phyloP scores from a whole-genome alignment of 2,329 filamentous ascomycete genomes.

The Colletotrichum ledebouriae region DNA sequence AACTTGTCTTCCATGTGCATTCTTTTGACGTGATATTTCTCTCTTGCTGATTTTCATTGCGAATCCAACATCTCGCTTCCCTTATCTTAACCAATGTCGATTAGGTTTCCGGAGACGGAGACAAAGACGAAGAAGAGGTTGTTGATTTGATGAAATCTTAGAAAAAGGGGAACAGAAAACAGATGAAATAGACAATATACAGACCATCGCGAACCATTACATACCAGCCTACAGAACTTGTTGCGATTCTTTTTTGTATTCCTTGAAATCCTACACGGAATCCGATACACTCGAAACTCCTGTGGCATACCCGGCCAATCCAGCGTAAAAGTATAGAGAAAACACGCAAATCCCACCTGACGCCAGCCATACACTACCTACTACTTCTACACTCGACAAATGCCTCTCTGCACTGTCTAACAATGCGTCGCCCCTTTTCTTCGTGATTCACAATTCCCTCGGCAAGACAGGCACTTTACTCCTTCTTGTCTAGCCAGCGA shows the following conservation, averaged over 20 bases:
- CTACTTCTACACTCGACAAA: slow-evolving; percentile 25
- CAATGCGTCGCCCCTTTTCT: background rate
- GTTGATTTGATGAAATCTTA: background rate
- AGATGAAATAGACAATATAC: background rate
- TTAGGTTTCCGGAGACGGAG: background rate
- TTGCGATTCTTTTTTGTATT: slow-evolving; percentile 1
- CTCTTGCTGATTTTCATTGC: slow-evolving; percentile 32
- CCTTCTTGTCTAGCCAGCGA: slow-evolving; percentile 52
- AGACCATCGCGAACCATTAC: slow-evolving; percentile 1
- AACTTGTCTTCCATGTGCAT: slow-evolving; percentile 28
- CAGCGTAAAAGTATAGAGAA: slow-evolving; percentile 6
- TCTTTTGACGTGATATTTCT: background rate
- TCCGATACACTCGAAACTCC: slow-evolving; percentile 33
- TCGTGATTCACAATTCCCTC: slow-evolving; percentile 8
- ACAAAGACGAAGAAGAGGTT: slow-evolving; percentile 12
- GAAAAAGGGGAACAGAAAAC: background rate
- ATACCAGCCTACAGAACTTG: background rate
- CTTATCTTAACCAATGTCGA: background rate
- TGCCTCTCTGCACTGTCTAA: slow-evolving; percentile 4
- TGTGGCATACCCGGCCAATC: slow-evolving; percentile 23
- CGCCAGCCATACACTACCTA: slow-evolving; percentile 21
- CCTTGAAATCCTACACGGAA: slow-evolving; percentile 16
- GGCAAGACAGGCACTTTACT: background rate
- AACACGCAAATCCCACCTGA: background rate
- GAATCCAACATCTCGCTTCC: slow-evolving; percentile 41